A percentile compares a stretch with the other conserved stretches of the same genome.
phyloP scores from a whole-genome alignment of 2,329 filamentous ascomycete species.

The Knufia petricola region DNA sequence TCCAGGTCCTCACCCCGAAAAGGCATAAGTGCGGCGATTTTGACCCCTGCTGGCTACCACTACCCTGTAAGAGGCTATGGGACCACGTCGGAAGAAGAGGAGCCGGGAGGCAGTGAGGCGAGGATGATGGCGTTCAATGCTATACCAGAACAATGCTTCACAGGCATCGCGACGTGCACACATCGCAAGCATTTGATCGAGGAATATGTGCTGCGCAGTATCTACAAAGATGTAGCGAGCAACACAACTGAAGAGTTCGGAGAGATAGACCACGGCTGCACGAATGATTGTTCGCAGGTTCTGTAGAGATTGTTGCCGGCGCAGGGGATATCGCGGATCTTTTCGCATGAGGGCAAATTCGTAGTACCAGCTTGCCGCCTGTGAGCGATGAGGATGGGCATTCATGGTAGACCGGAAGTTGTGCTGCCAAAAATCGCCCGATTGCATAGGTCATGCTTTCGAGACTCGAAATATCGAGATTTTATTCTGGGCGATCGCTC shows the following conservation, averaged over 20 bases:
- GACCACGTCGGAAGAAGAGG: too few relatives aligned
- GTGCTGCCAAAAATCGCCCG: too few relatives aligned
- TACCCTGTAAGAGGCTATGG: too few relatives aligned
- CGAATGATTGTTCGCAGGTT: conserved; percentile 11
- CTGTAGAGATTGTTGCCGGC: conserved; percentile 6
- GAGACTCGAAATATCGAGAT: too few relatives aligned
- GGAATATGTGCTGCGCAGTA: conserved; percentile 9
- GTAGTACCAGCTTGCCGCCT: conserved; percentile 11
- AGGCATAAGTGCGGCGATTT: too few relatives aligned
- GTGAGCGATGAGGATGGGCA: neutral
- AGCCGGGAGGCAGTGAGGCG: too few relatives aligned
- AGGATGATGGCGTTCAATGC: too few relatives aligned
- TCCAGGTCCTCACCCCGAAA: too few relatives aligned
- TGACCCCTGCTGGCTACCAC: too few relatives aligned
- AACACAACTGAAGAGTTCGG: conserved; percentile 10
- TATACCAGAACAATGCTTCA: conserved; percentile 11
- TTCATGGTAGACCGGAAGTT: conserved; percentile 6
- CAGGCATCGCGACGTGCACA: conserved; percentile 13
- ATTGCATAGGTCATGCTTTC: too few relatives aligned
- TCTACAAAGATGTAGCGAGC: conserved; percentile 14
- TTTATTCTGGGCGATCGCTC: too few relatives aligned
- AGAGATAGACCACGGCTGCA: conserved; percentile 10
- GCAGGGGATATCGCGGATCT: conserved; percentile 8
- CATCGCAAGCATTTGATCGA: conserved; percentile 7
- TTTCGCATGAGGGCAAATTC: conserved; percentile 11